A percentile compares a stretch with the other conserved stretches of the same genome.
These are phyloP conservation scores for Crithidia acanthocephali DNA, from an alignment of 208 protist species.

Conservation along the genomic window DNA sequence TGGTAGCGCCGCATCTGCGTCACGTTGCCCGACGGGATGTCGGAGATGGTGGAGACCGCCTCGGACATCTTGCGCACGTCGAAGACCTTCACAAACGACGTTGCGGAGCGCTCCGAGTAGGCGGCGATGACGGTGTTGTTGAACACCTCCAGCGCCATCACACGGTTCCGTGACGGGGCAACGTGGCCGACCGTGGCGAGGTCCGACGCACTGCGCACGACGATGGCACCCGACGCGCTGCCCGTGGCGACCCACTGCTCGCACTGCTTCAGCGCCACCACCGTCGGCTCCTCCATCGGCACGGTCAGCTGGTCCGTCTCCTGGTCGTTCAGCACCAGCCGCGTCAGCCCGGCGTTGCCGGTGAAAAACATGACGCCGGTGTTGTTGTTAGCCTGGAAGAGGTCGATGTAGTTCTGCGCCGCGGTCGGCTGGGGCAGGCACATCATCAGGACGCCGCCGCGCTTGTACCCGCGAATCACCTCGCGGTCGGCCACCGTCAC, in stretches of 20 bases:
- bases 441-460: conserved; percentile 73
- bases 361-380: conserved; percentile 83
- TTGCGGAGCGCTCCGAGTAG: conserved; percentile 68
- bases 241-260: conserved; percentile 79
- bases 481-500: conserved; percentile 80
- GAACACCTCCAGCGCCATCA: conserved; percentile 80
- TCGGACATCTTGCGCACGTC: conserved; percentile 79
- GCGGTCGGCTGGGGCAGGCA: conserved; percentile 61
- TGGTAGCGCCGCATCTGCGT: conserved; percentile 78
- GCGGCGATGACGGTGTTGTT: conserved; percentile 80
- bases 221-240: conserved; percentile 59
- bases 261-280: conserved; percentile 67
- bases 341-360: conserved; percentile 82
- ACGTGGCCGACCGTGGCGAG: conserved; percentile 53
- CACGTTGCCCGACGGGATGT: conserved; percentile 74
- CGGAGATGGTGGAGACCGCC: conserved; percentile 56
- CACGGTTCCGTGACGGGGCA: conserved; percentile 56
- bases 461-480: conserved; percentile 82
- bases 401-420: conserved; percentile 81
- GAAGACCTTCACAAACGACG: conserved; percentile 80
- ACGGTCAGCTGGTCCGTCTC: conserved; percentile 58
- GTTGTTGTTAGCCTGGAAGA: conserved; percentile 69
- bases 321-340: conserved; percentile 52
- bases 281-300: conserved; percentile 50
- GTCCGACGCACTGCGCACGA: conserved; percentile 55